Evolutionary conservation across 2,329 filamentous ascomycete genomes (phyloP), one percentile per base, ranked within the genome.

Genomic region (Mycosphaerella arachidis): DNA sequence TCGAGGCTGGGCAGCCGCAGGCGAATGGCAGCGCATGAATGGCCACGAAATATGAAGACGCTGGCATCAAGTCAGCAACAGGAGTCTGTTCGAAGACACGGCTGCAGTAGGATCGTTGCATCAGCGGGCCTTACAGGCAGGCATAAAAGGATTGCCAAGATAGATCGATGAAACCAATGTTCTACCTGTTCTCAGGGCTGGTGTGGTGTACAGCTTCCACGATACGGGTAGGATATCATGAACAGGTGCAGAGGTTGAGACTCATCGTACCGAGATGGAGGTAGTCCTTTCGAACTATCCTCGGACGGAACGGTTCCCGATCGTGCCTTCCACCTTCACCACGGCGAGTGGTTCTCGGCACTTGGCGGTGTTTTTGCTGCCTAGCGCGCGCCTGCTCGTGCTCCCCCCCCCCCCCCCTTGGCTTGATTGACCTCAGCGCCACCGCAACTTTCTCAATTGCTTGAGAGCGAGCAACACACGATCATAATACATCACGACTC

Each of bases 1-100:
- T 84, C 52, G 79, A 81, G 55, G 68, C 66, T 30, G 66, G 63
- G n/a, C 61, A 61, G 62, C 60, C 61, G 4, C 57, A 62, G 48
- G 57, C 58, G 57, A 68, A 68, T 56, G 67, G 66, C 18, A 57
- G 53, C 27, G 54, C 56, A 56, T 59, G 54, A 35, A 43, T 43
- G 13, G 7, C 40, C 4, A 43, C 40, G 43, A 43, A 13, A 43
- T 6, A n/a, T 5, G 13, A 16, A 43, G 13, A 43, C 3, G 40
- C 5, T n/a, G n/a, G 40, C 40, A 4, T 20, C 40, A 4, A 16
- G n/a, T 8, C 13, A 43, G 40, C 40, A 43, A 18, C 40, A 6
- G 40, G 40, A 43, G 40, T 6, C 7, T 8, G 12, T 5, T 6
- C 7, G n/a, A 4, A 4, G 13, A 6, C 40, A 18, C n/a, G 5